Conservation (phyloP, 2,329 filamentous ascomycete species). For the Aspergillus sojae region DNA sequence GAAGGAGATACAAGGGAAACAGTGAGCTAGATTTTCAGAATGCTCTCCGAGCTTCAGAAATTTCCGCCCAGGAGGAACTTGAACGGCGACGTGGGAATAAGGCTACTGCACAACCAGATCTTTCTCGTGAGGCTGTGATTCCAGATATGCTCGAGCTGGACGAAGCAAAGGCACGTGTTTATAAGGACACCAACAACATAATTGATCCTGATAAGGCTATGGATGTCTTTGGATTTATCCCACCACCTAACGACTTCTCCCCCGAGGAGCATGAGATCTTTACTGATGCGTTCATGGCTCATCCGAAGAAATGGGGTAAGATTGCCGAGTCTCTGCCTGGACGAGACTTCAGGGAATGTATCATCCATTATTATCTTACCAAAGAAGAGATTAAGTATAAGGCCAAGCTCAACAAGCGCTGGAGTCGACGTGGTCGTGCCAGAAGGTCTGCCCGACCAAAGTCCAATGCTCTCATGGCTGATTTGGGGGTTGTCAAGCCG, state of each 20-base stretch:
- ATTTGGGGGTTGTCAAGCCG: conserved; percentile 47
- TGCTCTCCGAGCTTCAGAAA: conserved; percentile 50
- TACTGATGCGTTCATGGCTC: conserved; percentile 50
- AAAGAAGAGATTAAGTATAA: conserved; percentile 55
- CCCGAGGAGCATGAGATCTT: conserved; percentile 50
- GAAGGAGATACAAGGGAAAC: conserved; percentile 50
- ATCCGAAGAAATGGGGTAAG: conserved; percentile 56
- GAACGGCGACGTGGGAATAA: conserved; percentile 47
- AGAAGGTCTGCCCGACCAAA: conserved; percentile 44
- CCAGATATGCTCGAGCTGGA: conserved; percentile 50
- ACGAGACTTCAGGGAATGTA: conserved; percentile 52
- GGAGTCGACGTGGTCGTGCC: conserved; percentile 46
- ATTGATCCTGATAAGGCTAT: conserved; percentile 43
- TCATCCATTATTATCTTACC: conserved; percentile 54
- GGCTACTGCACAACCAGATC: conserved; percentile 48
- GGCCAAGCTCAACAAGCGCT: conserved; percentile 50
- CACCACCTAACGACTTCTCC: conserved; percentile 52
- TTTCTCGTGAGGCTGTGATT: conserved; percentile 49
- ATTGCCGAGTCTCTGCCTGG: conserved; percentile 52
- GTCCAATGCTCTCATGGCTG: conserved; percentile 52
- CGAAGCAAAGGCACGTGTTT: conserved; percentile 43
- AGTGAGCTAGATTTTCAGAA: conserved; percentile 54
- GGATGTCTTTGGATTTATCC: conserved; percentile 48
- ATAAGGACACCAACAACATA: conserved; percentile 51
- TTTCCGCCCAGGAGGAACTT: conserved; percentile 51